Percentiles rank a stretch among this genome's conserved stretches.
Conservation (phyloP, 306 rosid species). For the Corylus americana region DNA sequence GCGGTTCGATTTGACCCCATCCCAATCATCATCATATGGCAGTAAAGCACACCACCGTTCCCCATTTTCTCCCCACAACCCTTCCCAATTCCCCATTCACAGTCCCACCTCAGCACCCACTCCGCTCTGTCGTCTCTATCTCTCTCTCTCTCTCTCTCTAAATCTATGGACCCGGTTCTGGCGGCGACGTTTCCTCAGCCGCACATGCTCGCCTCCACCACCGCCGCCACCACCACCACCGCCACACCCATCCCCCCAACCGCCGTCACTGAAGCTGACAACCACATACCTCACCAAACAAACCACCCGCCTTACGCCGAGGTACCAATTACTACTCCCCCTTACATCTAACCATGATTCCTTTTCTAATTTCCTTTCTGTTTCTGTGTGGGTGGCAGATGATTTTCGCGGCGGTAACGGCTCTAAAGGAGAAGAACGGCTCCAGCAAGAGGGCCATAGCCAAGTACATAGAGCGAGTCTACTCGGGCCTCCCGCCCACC, state of each 20-base stretch:
- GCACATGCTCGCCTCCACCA: slow-evolving; percentile 11
- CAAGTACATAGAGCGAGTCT: slow-evolving; percentile 69
- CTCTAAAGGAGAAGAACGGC: slow-evolving; percentile 72
- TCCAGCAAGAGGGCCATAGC: slow-evolving; percentile 80
- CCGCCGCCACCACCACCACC: slow-evolving; percentile 17
- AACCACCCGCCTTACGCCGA: slow-evolving; percentile 71
- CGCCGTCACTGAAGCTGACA: slow-evolving; percentile 25
- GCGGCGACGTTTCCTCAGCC: slow-evolving; percentile 32
- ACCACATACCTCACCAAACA: slow-evolving; percentile 22
- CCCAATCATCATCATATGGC: slow-evolving; percentile 22
- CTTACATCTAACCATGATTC: too few relatives aligned
- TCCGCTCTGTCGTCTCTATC: slow-evolving; percentile 13
- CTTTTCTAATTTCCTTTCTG: background rate
- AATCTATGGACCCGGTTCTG: slow-evolving; percentile 59
- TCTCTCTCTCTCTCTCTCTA: background rate
- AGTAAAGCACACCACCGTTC: slow-evolving; percentile 21
- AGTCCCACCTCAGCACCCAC: slow-evolving; percentile 32
- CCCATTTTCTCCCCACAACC: slow-evolving; percentile 6
- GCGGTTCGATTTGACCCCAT: slow-evolving; percentile 37
- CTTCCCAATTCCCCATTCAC: slow-evolving; percentile 27
- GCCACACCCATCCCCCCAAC: background rate
- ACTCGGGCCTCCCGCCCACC: slow-evolving; percentile 55
- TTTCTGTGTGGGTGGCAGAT: slow-evolving; percentile 40
- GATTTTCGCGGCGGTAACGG: slow-evolving; percentile 67
- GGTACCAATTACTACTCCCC: slow-evolving; percentile 28